Evolutionary conservation across 2,329 filamentous ascomycete genomes (phyloP).

Genomic region (Esteya vermicola): DNA sequence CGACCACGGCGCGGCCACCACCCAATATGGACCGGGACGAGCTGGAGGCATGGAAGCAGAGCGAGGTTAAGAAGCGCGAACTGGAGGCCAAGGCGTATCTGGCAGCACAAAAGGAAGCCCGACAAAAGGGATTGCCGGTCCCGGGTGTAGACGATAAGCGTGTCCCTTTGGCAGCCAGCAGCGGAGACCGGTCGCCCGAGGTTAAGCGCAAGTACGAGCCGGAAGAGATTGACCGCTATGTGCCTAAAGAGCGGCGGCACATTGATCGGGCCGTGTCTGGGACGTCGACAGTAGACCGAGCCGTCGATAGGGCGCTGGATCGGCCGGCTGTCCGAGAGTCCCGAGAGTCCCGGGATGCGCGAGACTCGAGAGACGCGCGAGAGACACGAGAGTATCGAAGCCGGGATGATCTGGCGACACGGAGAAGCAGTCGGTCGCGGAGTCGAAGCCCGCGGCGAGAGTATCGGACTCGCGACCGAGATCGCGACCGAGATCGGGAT

Average conservation of each 20-base stretch:
- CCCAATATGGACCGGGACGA: slow-evolving; percentile 30
- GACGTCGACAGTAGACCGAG: not conserved
- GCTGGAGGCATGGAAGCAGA: slow-evolving; percentile 43
- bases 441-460: slow-evolving; percentile 9
- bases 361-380: not conserved
- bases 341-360: not conserved
- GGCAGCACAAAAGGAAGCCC: slow-evolving; percentile 45
- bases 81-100: slow-evolving; percentile 51
- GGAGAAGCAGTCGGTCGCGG: slow-evolving; percentile 5
- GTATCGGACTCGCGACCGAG: slow-evolving; percentile 9
- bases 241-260: slow-evolving; percentile 25
- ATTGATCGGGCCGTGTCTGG: slow-evolving; percentile 16
- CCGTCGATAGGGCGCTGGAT: slow-evolving; percentile 1
- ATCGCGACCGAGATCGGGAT: slow-evolving; percentile 6
- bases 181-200: slow-evolving; percentile 28
- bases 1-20: slow-evolving; percentile 18
- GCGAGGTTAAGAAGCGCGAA: slow-evolving; percentile 47
- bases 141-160: slow-evolving; percentile 42
- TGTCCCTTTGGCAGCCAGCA: slow-evolving; percentile 11
- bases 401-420: slow-evolving; percentile 2
- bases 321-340: slow-evolving; percentile 2
- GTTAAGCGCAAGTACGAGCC: slow-evolving; percentile 22
- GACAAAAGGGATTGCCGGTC: slow-evolving; percentile 41
- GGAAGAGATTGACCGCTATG: slow-evolving; percentile 33
- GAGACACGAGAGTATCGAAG: slow-evolving; percentile 7